Percentiles rank a stretch among this genome's conserved stretches.
Conservation (phyloP, 345 rosid species). For the Microthlaspi erraticum region DNA sequence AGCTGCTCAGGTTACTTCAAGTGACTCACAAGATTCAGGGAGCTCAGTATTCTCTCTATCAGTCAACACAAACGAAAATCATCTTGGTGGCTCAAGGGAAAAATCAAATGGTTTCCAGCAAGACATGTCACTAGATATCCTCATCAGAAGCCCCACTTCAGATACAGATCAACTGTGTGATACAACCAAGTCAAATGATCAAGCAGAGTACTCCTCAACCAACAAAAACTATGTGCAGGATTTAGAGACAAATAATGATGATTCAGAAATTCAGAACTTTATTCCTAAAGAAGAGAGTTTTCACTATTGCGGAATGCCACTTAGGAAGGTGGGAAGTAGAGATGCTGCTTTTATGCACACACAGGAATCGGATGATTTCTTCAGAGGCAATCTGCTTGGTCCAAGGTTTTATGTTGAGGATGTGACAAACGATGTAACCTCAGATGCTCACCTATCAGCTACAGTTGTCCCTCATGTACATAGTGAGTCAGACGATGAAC, state of each 20-base stretch:
- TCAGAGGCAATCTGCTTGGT: slow-evolving; percentile 33
- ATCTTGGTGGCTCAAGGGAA: slow-evolving; percentile 36
- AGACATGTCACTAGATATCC: slow-evolving; percentile 37
- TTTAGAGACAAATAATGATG: slow-evolving; percentile 41
- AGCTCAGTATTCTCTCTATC: slow-evolving; percentile 46
- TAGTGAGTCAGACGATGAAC: slow-evolving; percentile 48
- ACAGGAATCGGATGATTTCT: slow-evolving; percentile 39
- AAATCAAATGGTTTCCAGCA: slow-evolving; percentile 40
- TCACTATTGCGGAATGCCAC: slow-evolving; percentile 38
- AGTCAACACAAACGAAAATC: slow-evolving; percentile 38
- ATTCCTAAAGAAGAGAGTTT: slow-evolving; percentile 41
- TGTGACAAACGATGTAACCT: slow-evolving; percentile 57
- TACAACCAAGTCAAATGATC: slow-evolving; percentile 39
- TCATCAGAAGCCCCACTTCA: slow-evolving; percentile 42
- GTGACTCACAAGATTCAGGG: slow-evolving; percentile 50
- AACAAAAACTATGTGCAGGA: slow-evolving; percentile 48
- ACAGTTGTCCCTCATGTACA: slow-evolving; percentile 52
- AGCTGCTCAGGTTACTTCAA: slow-evolving; percentile 29
- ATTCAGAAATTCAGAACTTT: slow-evolving; percentile 39
- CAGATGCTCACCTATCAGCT: slow-evolving; percentile 48
- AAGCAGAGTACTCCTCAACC: slow-evolving; percentile 35
- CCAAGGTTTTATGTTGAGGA: slow-evolving; percentile 63
- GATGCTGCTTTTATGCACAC: slow-evolving; percentile 43
- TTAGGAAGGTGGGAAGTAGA: slow-evolving; percentile 41
- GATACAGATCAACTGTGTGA: slow-evolving; percentile 26